A percentile compares a stretch with the other conserved stretches of the same genome.
Conservation (phyloP, 139 green algal genomes). For the Dunaliella primolecta region DNA sequence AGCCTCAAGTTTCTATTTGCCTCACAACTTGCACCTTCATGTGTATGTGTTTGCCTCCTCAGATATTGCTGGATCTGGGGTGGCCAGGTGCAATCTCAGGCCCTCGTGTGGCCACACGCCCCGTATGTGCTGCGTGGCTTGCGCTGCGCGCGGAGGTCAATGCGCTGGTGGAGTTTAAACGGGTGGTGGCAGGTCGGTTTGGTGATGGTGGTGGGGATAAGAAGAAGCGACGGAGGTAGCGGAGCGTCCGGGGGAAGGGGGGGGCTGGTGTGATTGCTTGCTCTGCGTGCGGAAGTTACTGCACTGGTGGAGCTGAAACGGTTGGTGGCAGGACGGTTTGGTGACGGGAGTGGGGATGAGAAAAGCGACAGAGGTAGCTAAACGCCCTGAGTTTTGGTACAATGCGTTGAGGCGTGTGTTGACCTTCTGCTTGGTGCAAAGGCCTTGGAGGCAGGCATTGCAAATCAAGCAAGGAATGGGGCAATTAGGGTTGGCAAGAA, state of each 20-base stretch:
- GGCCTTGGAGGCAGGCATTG: too few species aligned
- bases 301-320: slow-evolving; percentile 56
- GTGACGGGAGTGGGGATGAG: background rate
- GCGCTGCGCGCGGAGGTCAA: slow-evolving; percentile 59
- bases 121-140: slow-evolving; percentile 56
- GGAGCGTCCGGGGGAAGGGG: too few species aligned
- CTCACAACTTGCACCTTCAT: background rate
- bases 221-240: slow-evolving; percentile 10
- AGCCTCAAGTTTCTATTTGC: background rate
- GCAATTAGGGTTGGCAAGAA: too few species aligned
- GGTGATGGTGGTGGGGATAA: background rate
- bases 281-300: slow-evolving; percentile 57
- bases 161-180: slow-evolving; percentile 54
- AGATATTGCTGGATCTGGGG: slow-evolving; percentile 50
- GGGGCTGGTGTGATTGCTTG: too few species aligned
- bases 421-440: too few species aligned
- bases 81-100: slow-evolving; percentile 24
- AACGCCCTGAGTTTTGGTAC: too few species aligned
- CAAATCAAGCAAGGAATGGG: too few species aligned
- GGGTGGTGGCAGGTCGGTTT: slow-evolving; percentile 25
- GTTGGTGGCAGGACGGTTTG: slow-evolving; percentile 21
- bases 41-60: background rate
- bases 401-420: too few species aligned
- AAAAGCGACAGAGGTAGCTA: slow-evolving; percentile 10
- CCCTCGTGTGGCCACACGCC: slow-evolving; percentile 42